Base-by-base conservation (phyloP, 257 asterid species). In the Thymus quinquecostatus region DNA sequence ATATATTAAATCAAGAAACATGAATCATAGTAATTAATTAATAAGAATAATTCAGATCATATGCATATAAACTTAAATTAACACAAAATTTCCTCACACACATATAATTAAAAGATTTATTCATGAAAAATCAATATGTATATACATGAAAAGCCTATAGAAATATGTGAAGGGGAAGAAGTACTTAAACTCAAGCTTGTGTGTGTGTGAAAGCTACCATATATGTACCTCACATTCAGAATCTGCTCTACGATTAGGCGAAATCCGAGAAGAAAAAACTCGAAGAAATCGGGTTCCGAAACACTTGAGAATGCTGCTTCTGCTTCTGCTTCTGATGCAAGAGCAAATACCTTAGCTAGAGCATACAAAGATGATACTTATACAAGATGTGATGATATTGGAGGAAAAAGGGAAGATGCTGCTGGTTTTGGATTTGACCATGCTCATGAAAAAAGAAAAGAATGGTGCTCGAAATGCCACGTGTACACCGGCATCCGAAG, bases 391-490 rank as follows among this genome's bases (percentile, higher is more conserved):
- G 80, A 48, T 69, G 78, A 48, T 79, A 58, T 48, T 47, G 75
- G 69, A 56, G 53, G 30, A 45, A 29, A 7, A 44, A 8, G 21
- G 21, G 65, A 66, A 62, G 85, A 77, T 84, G 87, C 82, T 86
- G 91, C 88, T 77, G 73, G 79, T 82, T 47, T 74, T 75, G 78
- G 70, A 80, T 86, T 21, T 84, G 86, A 82, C 88, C 89, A 81
- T 74, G 74, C 65, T 75, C 75, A 64, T 58, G 48, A 74, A 77
- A 79, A 68, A 28, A 36, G 5, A 73, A 85, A 88, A 83, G 86
- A 79, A 77, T 70, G 97, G 93, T 71, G 62, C 62, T 77, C 29
- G 69, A 14, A 48, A 29, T 10, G 83, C 92, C 97, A 86, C 97
- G 86, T 88, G 84, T 68, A 64, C 75, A 32, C 68, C 10, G 65